Evolutionary conservation across 192 early-diverging fungal species (phyloP), one percentile per base, ranked within the genome.

Genomic region (Coemansia reversa): DNA sequence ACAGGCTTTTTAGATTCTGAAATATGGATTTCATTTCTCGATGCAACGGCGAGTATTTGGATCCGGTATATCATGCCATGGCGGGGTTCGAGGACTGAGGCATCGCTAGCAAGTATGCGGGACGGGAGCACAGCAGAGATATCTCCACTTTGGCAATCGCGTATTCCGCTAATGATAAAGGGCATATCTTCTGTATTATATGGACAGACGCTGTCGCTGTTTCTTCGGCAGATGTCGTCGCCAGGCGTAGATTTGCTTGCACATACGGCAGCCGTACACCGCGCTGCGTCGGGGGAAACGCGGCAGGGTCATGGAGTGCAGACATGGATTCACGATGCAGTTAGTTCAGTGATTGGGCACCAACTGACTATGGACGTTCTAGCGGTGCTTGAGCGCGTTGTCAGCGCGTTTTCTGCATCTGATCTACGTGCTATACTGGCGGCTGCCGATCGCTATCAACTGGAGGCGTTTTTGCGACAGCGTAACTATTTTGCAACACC

Each of bases 41-140:
- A 67, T 29, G 55, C 50, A 28, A 63, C 65, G 5, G 70, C 60
- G 23, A 65, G 63, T 7, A 63, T 73, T 4, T 79, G 76, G 76
- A 54, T 69, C 28, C 62, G 76, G 24, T 79, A 73, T 42, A 58
- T 61, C 8, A 69, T 79, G 76, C 76, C 76, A 19, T 79, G 76
- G 76, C 66, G 70, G 3, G 56, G 66, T 0, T 55, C 70, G 30
- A 45, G 27, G 25, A 50, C 49, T 1, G 62, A 67, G 11, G n/a
- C 51, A 0, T 51, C 20, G 19, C 33, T 35, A n/a, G 32, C 14
- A 9, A 11, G 51, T 14, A 51, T 12, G 50, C 49, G 6, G 45
- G 29, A 35, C 20, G 30, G 33, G 62, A 20, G 19, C 51, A 7
- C n/a, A 53, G 20, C 52, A 3, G 74, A 66, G 8, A 61, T 75